Base-by-base conservation (phyloP, 106 monocot genomes). In the Narthecium ossifragum region DNA sequence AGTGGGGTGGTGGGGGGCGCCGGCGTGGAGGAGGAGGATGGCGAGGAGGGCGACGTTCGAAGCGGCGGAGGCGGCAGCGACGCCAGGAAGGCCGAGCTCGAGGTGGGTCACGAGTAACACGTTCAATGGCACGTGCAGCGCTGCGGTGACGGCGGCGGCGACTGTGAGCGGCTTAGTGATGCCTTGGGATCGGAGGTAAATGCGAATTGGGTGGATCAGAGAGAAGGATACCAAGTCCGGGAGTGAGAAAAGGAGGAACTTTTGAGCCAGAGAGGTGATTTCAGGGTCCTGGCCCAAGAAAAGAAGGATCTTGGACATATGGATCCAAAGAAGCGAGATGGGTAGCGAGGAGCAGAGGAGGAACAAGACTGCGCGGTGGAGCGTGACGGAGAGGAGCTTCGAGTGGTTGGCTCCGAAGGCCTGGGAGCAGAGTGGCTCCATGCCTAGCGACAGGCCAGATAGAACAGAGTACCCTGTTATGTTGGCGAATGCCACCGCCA, bases 401-500 rank as follows among this genome's bases (percentile, higher is more conserved):
- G 58, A 5, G 36, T 58, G 58, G 37, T 58, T 58, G 37, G 58
- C 58, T 1, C 58, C 58, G 58, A 58, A 58, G 24, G 36, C 58
- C 25, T 58, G 58, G 23, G 58, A 58, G 20, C 58, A 58, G 20
- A 58, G 58, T 11, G 58, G 58, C 22, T 58, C 58, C 58, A 58
- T 58, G 24, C 58, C 58, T 6, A 58, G 36, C 18, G 58, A 58
- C 5, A 58, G 37, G 0, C 58, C 58, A 22, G 58, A 58, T 12
- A 58, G 58, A 0, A 58, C 36, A 38, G 58, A 58, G 58, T 58
- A 58, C 8, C 58, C 58, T 1, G 58, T 58, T 0, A 58, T 58
- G 37, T 58, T 58, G 4, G 36, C 58, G 22, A 58, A 58, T 8
- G 58, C 58, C 0, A 58, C 33, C 9, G 58, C 58, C 1, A 58